phyloP scores from a whole-genome alignment of 257 asterid genomes.

The Schizonepeta tenuifolia region DNA sequence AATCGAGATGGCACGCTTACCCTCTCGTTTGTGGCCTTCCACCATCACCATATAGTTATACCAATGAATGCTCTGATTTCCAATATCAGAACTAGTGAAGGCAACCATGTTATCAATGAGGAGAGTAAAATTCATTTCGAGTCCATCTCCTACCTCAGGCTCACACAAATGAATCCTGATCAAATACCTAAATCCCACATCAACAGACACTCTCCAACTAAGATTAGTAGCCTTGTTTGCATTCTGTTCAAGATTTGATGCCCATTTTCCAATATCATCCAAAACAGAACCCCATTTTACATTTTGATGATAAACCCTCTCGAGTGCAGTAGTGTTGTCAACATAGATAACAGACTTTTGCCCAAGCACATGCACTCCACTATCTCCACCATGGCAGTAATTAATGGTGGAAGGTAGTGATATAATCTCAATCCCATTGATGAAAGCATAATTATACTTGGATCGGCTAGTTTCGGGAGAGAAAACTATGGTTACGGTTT shows the following conservation, averaged over 20 bases:
- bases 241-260: constrained; percentile 33
- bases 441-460: constrained; percentile 44
- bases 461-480: constrained; percentile 39
- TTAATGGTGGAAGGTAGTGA: constrained; percentile 45
- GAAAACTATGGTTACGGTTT: constrained; percentile 44
- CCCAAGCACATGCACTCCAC: constrained; percentile 54
- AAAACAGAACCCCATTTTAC: constrained; percentile 48
- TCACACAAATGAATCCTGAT: constrained; percentile 59
- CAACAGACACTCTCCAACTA: constrained; percentile 55
- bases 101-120: constrained; percentile 47
- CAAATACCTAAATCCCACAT: constrained; percentile 69
- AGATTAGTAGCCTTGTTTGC: constrained; percentile 26
- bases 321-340: constrained; percentile 64
- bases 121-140: constrained; percentile 40
- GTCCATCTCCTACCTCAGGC: constrained; percentile 18
- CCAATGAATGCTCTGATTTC: constrained; percentile 41
- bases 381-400: constrained; percentile 51
- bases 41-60: constrained; percentile 59
- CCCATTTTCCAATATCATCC: constrained; percentile 58
- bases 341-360: constrained; percentile 48
- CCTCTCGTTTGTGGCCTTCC: constrained; percentile 58
- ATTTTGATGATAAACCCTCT: constrained; percentile 52
- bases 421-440: constrained; percentile 63
- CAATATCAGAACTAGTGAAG: constrained; percentile 47
- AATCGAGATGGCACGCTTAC: constrained; percentile 49